Evolutionary conservation across 2,329 filamentous ascomycete species (phyloP).

Genomic region (Exophiala oligosperma): DNA sequence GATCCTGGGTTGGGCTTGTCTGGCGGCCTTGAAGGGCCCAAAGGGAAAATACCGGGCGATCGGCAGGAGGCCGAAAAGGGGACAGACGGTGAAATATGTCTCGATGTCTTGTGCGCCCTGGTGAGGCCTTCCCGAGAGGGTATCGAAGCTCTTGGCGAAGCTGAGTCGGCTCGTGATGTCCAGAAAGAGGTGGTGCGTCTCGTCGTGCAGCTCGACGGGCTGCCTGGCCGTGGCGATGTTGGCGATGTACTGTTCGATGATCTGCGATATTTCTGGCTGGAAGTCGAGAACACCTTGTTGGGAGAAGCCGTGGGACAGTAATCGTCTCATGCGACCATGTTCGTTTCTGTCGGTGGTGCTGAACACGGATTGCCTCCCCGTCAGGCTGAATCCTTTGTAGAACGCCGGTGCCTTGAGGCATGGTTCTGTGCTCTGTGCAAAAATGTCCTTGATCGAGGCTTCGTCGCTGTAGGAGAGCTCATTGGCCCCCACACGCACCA

Average conservation of each 20-base stretch:
- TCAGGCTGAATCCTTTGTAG: conserved; percentile 44
- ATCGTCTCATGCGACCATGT: conserved; percentile 29
- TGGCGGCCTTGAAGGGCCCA: conserved; percentile 2
- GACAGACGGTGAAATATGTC: conserved; percentile 10
- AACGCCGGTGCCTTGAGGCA: background rate
- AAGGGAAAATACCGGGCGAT: conserved; percentile 5
- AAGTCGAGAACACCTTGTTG: conserved; percentile 40
- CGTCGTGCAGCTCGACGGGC: conserved; percentile 40
- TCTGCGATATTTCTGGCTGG: conserved; percentile 46
- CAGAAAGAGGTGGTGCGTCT: conserved; percentile 34
- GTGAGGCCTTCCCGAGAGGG: background rate
- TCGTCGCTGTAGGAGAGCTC: background rate
- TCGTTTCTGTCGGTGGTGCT: conserved; percentile 33
- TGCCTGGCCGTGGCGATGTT: conserved; percentile 39
- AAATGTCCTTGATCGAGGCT: background rate
- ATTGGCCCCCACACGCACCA: background rate
- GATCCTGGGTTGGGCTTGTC: conserved; percentile 6
- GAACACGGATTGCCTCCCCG: conserved; percentile 50
- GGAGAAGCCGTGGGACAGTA: conserved; percentile 38
- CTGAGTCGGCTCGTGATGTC: background rate
- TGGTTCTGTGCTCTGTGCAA: background rate
- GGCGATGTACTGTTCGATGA: conserved; percentile 43
- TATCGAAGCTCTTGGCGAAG: conserved; percentile 8
- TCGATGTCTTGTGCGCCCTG: conserved; percentile 11
- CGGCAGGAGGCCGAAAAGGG: conserved; percentile 8